A percentile compares a stretch with the other conserved stretches of the same genome.
Evolutionary conservation across 2,329 filamentous ascomycete species (phyloP).

Genomic region (Cordyceps fumosorosea): DNA sequence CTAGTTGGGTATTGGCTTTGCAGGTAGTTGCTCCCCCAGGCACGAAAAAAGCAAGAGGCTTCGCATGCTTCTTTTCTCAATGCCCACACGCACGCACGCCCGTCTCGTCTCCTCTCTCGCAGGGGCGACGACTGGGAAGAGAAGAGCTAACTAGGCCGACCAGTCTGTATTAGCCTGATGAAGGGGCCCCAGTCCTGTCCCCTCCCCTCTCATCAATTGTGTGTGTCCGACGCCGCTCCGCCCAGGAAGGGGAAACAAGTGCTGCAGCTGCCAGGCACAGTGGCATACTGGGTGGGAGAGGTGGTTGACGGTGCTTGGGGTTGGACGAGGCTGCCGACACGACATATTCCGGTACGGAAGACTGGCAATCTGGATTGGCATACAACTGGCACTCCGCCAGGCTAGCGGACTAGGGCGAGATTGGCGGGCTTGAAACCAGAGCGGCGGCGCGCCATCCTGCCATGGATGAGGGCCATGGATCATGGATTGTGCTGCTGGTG

Average conservation of each 20-base stretch:
- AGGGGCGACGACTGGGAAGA: constrained; percentile 1
- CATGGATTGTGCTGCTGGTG: no score
- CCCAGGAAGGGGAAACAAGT: constrained; percentile 2
- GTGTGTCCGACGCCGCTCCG: not conserved
- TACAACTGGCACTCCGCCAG: not conserved
- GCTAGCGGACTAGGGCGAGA: not conserved
- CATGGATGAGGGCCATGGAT: not conserved
- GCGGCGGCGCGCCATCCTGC: not conserved
- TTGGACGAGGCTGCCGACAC: constrained; percentile 6
- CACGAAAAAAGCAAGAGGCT: constrained; percentile 6
- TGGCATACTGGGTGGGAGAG: not conserved
- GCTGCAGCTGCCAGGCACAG: not conserved
- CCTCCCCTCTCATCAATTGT: not conserved
- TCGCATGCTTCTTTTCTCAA: constrained; percentile 9
- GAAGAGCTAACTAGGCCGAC: not conserved
- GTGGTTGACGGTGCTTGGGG: not conserved
- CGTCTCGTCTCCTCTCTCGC: constrained; percentile 10
- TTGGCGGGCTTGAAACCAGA: not conserved
- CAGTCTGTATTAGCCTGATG: not conserved
- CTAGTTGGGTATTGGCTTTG: constrained; percentile 1
- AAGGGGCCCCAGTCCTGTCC: not conserved
- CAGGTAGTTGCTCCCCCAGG: not conserved
- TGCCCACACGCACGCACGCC: constrained; percentile 1
- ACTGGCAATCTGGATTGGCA: not conserved
- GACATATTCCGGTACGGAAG: no score